Conservation (phyloP, 352 stramenopile species). For the Phytopythium oedochilum region DNA sequence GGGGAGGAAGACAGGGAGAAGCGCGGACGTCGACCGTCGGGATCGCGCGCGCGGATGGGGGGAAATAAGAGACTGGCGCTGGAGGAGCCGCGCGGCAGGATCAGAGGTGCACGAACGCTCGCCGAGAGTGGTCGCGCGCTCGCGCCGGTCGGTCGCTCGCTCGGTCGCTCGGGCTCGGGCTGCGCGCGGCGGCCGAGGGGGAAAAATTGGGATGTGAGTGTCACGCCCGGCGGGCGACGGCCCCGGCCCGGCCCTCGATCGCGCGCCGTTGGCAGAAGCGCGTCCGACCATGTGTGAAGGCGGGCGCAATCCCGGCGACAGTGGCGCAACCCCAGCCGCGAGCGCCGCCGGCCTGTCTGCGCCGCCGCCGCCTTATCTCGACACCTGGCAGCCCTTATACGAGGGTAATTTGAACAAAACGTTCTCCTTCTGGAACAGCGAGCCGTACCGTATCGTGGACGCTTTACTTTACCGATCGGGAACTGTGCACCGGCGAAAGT, state of each 20-base stretch:
- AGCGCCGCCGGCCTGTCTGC: slow-evolving; percentile 1
- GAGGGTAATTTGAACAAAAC: too few relatives aligned
- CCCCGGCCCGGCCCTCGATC: too few relatives aligned
- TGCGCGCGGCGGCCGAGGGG: neutral
- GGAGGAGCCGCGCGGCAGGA: neutral
- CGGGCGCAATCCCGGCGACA: neutral
- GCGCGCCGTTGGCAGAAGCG: too few relatives aligned
- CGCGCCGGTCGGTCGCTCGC: neutral
- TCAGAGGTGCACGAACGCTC: neutral
- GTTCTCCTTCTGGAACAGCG: too few relatives aligned
- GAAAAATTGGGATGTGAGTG: slow-evolving; percentile 9
- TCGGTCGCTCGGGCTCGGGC: neutral
- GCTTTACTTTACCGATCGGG: too few relatives aligned
- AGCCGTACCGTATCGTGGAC: too few relatives aligned
- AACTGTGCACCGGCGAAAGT: too few relatives aligned
- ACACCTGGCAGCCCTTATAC: slow-evolving; percentile 1
- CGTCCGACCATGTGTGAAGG: neutral
- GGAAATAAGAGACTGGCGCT: slow-evolving; percentile 1
- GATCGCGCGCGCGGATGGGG: too few relatives aligned
- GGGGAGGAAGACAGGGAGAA: too few relatives aligned
- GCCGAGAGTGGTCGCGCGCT: neutral
- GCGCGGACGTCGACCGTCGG: too few relatives aligned
- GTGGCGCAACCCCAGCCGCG: slow-evolving; percentile 5
- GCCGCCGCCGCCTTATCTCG: slow-evolving; percentile 3
- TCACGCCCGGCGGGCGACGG: too few relatives aligned